Conservation (phyloP, 2,329 filamentous ascomycete genomes). For the Aspergillus sp. region DNA sequence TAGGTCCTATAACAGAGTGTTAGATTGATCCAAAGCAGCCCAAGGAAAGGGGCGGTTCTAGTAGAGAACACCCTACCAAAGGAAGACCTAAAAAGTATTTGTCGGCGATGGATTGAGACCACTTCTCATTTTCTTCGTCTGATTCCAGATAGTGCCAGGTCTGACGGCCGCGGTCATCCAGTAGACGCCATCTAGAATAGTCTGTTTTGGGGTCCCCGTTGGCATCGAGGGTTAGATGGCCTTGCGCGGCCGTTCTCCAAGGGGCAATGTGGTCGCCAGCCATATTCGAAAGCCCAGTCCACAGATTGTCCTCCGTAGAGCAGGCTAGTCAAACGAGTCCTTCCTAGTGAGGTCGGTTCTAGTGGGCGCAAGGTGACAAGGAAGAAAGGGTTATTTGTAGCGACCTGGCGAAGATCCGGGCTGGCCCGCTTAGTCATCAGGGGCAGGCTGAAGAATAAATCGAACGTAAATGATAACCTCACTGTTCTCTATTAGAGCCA, state of each 20-base stretch:
- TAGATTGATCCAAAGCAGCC: slow-evolving; percentile 5
- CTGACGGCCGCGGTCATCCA: slow-evolving; percentile 78
- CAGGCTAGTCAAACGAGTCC: not conserved
- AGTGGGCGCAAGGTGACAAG: not conserved
- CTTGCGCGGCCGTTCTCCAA: slow-evolving; percentile 36
- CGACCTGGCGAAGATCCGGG: not conserved
- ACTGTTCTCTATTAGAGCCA: too few relatives aligned
- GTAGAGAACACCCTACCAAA: slow-evolving; percentile 55
- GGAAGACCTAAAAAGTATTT: slow-evolving; percentile 82
- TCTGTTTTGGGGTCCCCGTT: slow-evolving; percentile 64
- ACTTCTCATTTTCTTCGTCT: slow-evolving; percentile 68
- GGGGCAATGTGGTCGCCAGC: slow-evolving; percentile 29
- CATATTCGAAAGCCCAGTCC: slow-evolving; percentile 12
- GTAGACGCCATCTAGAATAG: slow-evolving; percentile 76
- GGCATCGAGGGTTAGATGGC: slow-evolving; percentile 32
- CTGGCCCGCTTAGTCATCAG: slow-evolving; percentile 18
- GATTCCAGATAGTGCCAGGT: slow-evolving; percentile 88
- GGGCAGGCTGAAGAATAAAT: not conserved
- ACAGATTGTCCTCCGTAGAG: not conserved
- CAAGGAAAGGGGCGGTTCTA: not conserved
- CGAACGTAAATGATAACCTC: too few relatives aligned
- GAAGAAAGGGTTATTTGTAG: not conserved
- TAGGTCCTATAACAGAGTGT: slow-evolving; percentile 58
- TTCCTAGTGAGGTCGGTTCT: not conserved
- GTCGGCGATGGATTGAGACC: slow-evolving; percentile 87